Percentiles rank a stretch among this genome's conserved stretches.
Evolutionary conservation across 371 early-diverging fungal genomes (phyloP).

Genomic region (Basidiobolus heterosporus): DNA sequence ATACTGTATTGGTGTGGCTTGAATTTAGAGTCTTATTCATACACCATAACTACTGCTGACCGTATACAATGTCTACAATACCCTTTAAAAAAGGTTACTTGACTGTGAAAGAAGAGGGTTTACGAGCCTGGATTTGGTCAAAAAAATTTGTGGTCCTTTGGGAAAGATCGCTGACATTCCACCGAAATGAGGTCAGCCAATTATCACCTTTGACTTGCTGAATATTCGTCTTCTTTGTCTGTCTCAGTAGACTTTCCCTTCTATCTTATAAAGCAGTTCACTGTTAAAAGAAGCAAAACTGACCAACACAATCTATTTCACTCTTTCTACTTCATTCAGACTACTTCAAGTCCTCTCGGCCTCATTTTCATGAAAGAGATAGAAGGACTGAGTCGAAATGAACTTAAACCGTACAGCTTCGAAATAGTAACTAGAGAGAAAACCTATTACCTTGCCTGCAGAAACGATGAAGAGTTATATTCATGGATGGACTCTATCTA

Average conservation of each 20-base stretch:
- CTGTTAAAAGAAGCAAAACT: too few species aligned
- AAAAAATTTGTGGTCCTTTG: conserved; percentile 83
- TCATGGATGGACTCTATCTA: conserved; percentile 93
- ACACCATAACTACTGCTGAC: too few species aligned
- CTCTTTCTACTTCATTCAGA: too few species aligned
- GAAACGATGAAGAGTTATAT: conserved; percentile 87
- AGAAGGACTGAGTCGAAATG: conserved; percentile 63
- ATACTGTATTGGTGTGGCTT: too few species aligned
- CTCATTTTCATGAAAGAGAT: conserved; percentile 64
- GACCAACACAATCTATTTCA: too few species aligned
- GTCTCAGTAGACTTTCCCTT: too few species aligned
- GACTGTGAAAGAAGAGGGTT: conserved; percentile 76
- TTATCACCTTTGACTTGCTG: too few species aligned
- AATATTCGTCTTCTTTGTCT: too few species aligned
- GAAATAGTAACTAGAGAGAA: conserved; percentile 75
- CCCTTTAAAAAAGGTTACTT: conserved; percentile 70
- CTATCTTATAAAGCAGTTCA: too few species aligned
- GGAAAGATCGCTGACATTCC: conserved; percentile 82
- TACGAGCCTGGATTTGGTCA: conserved; percentile 83
- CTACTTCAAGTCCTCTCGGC: too few species aligned
- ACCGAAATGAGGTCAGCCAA: conserved; percentile 69
- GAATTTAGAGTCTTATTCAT: too few species aligned
- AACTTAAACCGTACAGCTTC: conserved; percentile 75
- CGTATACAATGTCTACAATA: background rate
- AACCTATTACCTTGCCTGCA: conserved; percentile 69